phyloP scores from a whole-genome alignment of 345 rosid species.

The Murraya koenigii region DNA sequence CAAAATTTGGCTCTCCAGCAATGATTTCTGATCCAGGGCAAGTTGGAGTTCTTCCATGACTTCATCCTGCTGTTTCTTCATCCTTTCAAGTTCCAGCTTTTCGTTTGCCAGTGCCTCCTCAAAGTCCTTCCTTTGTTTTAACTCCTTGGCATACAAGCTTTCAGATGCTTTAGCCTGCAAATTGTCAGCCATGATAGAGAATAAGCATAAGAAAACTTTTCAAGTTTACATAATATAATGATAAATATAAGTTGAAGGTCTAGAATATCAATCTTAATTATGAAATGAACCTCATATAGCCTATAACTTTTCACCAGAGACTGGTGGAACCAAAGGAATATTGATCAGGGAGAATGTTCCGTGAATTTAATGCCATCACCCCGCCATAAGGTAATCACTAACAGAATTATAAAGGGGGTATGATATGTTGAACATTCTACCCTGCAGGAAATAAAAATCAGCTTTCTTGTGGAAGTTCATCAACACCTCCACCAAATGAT shows the following conservation, averaged over 20 bases:
- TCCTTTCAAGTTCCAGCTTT: slow-evolving; percentile 51
- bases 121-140: slow-evolving; percentile 60
- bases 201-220: slow-evolving; percentile 3
- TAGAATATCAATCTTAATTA: neutral
- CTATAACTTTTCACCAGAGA: neutral
- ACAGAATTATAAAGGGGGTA: no score
- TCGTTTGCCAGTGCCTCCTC: slow-evolving; percentile 61
- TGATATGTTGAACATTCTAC: no score
- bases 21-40: slow-evolving; percentile 42
- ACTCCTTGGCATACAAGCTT: slow-evolving; percentile 50
- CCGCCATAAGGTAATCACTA: neutral
- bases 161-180: slow-evolving; percentile 63
- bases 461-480: neutral
- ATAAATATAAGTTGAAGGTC: neutral
- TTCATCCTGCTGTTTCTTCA: slow-evolving; percentile 42
- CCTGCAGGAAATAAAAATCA: no score
- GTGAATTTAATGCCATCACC: no score
- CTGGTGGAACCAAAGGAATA: neutral
- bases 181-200: slow-evolving; percentile 10
- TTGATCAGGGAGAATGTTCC: neutral
- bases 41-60: slow-evolving; percentile 47
- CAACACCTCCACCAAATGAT: neutral
- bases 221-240: neutral
- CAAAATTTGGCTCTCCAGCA: slow-evolving; percentile 50
- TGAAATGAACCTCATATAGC: neutral